phyloP scores from a whole-genome alignment of 2,329 filamentous ascomycete species.

The Proliferodiscus dingleyae region DNA sequence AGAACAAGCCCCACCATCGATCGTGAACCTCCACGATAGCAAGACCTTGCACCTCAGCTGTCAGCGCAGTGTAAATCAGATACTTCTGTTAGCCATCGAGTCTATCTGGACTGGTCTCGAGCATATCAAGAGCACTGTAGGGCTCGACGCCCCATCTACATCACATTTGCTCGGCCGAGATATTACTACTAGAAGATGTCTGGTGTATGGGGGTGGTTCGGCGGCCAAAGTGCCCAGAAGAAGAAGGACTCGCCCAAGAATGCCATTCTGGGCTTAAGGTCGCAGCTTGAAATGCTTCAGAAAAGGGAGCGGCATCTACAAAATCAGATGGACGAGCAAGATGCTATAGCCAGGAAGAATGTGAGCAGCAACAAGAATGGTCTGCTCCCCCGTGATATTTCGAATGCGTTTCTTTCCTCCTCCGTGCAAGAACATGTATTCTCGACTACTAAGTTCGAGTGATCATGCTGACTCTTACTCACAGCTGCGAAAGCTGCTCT shows the following conservation, averaged over 20 bases:
- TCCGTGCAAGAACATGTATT: background rate
- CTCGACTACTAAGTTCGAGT: background rate
- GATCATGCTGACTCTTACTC: slow-evolving; percentile 11
- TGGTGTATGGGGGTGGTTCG: slow-evolving; percentile 84
- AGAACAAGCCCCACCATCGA: slow-evolving; percentile 26
- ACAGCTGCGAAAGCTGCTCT: slow-evolving; percentile 86
- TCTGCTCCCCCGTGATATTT: slow-evolving; percentile 44
- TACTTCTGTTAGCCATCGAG: background rate
- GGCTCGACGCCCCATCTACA: slow-evolving; percentile 10
- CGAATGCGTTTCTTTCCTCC: no score
- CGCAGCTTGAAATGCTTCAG: slow-evolving; percentile 94
- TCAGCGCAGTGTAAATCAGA: background rate
- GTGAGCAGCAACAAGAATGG: slow-evolving; percentile 86
- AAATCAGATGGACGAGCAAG: slow-evolving; percentile 89
- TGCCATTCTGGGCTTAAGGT: slow-evolving; percentile 81
- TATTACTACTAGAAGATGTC: slow-evolving; percentile 45
- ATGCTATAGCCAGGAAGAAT: slow-evolving; percentile 81
- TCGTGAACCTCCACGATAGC: slow-evolving; percentile 20
- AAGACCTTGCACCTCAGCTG: slow-evolving; percentile 2
- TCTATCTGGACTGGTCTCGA: background rate
- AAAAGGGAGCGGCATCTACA: slow-evolving; percentile 92
- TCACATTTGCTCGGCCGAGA: slow-evolving; percentile 9
- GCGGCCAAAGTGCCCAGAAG: slow-evolving; percentile 75
- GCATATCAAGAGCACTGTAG: background rate
- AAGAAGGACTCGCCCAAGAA: slow-evolving; percentile 94